These are phyloP conservation scores for Pythium aphanidermatum DNA, from an alignment of 352 stramenopile genomes.

Conservation along the genomic window DNA sequence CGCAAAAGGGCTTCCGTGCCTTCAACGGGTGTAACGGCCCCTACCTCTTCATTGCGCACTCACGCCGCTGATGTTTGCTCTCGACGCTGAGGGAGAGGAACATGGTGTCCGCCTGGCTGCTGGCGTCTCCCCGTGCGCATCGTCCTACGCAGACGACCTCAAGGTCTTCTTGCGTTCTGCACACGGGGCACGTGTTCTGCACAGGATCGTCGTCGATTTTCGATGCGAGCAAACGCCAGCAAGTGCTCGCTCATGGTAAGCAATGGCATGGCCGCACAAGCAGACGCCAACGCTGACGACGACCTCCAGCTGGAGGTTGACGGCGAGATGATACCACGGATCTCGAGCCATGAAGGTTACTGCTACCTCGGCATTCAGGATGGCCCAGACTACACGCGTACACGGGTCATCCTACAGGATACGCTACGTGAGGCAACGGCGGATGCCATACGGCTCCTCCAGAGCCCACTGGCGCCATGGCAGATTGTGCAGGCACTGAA, in stretches of 20 bases:
- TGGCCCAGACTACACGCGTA: slow-evolving; percentile 1
- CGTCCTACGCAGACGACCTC: slow-evolving; percentile 8
- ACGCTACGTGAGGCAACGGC: neutral
- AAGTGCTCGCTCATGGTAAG: neutral
- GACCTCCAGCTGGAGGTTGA: neutral
- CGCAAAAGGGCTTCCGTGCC: too few species aligned
- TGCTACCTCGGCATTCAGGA: slow-evolving; percentile 6
- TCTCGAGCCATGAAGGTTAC: neutral
- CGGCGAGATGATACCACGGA: neutral
- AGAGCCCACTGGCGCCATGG: slow-evolving; percentile 3
- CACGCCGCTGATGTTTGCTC: neutral
- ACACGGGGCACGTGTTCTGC: slow-evolving; percentile 3
- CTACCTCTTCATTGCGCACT: neutral
- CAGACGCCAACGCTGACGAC: slow-evolving; percentile 8
- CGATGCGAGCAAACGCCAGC: neutral
- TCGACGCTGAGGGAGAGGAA: neutral
- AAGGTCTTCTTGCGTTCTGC: slow-evolving; percentile 16
- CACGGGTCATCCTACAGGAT: neutral
- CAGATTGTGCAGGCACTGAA: slow-evolving; percentile 9
- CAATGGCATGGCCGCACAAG: neutral
- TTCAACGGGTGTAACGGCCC: too few species aligned
- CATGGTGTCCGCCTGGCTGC: neutral
- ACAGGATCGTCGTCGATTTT: neutral
- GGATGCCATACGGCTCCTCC: neutral
- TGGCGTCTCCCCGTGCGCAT: neutral